Evolutionary conservation across 179 eudicot species (phyloP).

Genomic region (Nepenthes alata): DNA sequence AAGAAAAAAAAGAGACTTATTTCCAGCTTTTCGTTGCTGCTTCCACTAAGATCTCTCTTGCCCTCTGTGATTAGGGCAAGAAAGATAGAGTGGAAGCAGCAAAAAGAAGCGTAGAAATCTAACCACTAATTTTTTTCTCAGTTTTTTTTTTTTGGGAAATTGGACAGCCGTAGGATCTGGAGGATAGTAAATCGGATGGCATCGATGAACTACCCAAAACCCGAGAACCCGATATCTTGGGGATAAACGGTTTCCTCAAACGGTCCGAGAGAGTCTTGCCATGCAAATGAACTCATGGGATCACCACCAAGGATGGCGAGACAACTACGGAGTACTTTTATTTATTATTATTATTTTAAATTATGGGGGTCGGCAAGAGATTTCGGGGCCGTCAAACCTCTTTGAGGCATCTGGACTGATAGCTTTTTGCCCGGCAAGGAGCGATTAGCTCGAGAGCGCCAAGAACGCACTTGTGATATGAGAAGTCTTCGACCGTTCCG

Average conservation of each 20-base stretch:
- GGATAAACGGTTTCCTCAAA: too few species aligned
- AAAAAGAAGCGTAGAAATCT: conserved; percentile 46
- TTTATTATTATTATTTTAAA: too few species aligned
- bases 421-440: conserved; percentile 36
- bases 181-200: too few species aligned
- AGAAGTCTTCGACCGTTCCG: conserved; percentile 64
- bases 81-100: conserved; percentile 51
- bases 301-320: too few species aligned
- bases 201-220: too few species aligned
- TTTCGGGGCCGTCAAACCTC: not conserved
- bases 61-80: conserved; percentile 10
- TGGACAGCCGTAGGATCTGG: too few species aligned
- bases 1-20: conserved; percentile 6
- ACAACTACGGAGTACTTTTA: too few species aligned
- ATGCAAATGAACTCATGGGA: too few species aligned
- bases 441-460: conserved; percentile 46
- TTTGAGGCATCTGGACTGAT: conserved; percentile 29
- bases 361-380: too few species aligned
- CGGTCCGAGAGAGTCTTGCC: too few species aligned
- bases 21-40: conserved; percentile 22
- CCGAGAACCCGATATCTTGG: too few species aligned
- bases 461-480: conserved; percentile 54
- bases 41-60: conserved; percentile 25
- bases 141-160: too few species aligned
- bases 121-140: conserved; percentile 12